A percentile compares a stretch with the other conserved stretches of the same genome.
phyloP scores from a whole-genome alignment of 148 eudicot species.

The Chenopodium quinoa region DNA sequence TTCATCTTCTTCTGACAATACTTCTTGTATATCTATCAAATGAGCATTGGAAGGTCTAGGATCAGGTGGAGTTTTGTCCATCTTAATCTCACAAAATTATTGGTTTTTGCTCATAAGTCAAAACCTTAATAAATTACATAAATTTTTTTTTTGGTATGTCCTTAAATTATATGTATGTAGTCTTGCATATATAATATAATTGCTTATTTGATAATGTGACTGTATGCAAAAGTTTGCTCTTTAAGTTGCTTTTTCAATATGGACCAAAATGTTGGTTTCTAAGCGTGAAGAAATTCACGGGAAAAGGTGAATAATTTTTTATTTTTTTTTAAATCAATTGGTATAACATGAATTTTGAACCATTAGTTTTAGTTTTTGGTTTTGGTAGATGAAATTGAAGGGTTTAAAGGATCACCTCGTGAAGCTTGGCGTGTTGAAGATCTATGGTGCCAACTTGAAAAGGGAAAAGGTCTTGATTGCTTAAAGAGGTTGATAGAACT shows the following conservation, averaged over 20 bases:
- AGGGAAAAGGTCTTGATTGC: background rate
- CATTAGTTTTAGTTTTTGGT: constrained; percentile 1
- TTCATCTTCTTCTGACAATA: constrained; percentile 23
- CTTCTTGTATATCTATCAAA: constrained; percentile 62
- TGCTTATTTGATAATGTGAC: constrained; percentile 19
- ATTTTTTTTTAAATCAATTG: background rate
- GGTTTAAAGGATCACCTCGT: constrained; percentile 22
- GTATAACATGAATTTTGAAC: constrained; percentile 3
- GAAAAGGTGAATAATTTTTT: background rate
- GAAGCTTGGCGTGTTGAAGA: constrained; percentile 21
- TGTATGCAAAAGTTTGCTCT: constrained; percentile 18
- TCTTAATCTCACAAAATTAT: background rate
- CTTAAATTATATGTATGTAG: background rate
- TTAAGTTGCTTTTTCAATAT: background rate
- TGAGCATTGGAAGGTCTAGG: constrained; percentile 31
- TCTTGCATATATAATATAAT: background rate
- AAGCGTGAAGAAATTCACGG: constrained; percentile 14
- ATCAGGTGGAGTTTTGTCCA: constrained; percentile 30
- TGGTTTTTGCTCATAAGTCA: background rate
- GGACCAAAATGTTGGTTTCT: background rate
- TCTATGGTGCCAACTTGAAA: constrained; percentile 23
- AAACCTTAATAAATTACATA: background rate
- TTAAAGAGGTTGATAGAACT: background rate
- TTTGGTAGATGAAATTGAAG: background rate
- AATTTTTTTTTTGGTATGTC: background rate